Evolutionary conservation across 768 basidiomycete genomes (phyloP).

Genomic region (Leccinellum luteum): DNA sequence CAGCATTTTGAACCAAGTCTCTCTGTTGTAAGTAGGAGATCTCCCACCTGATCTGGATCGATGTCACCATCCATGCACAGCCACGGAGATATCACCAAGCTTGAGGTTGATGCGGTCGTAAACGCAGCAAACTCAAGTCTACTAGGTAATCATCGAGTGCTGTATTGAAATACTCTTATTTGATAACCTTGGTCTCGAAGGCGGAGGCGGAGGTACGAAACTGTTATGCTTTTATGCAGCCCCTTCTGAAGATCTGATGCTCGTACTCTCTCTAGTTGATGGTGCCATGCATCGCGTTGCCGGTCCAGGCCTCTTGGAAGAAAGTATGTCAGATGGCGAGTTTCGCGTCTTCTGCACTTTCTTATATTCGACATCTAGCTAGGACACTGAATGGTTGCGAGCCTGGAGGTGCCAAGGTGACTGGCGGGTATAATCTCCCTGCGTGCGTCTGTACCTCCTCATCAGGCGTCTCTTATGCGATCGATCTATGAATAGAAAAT

Average conservation of each 20-base stretch:
- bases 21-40: slow-evolving; percentile 55
- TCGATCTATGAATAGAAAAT: slow-evolving; percentile 41
- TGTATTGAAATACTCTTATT: background rate
- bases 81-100: slow-evolving; percentile 74
- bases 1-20: slow-evolving; percentile 52
- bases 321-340: slow-evolving; percentile 50
- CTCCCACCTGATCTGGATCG: background rate
- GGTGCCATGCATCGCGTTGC: slow-evolving; percentile 81
- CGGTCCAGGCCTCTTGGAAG: slow-evolving; percentile 58
- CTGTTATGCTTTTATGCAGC: background rate
- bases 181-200: slow-evolving; percentile 34
- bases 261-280: slow-evolving; percentile 51
- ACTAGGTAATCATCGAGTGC: slow-evolving; percentile 45
- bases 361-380: slow-evolving; percentile 53
- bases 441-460: slow-evolving; percentile 48
- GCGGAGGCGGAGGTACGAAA: slow-evolving; percentile 71
- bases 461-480: background rate
- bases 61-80: slow-evolving; percentile 36
- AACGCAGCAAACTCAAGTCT: slow-evolving; percentile 79
- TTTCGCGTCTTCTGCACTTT: background rate
- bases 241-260: background rate
- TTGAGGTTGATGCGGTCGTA: slow-evolving; percentile 72
- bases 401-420: slow-evolving; percentile 78
- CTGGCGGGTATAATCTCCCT: slow-evolving; percentile 71
- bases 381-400: slow-evolving; percentile 61